Conservation (phyloP, 768 basidiomycete species). For the Agrocybe praecox region DNA sequence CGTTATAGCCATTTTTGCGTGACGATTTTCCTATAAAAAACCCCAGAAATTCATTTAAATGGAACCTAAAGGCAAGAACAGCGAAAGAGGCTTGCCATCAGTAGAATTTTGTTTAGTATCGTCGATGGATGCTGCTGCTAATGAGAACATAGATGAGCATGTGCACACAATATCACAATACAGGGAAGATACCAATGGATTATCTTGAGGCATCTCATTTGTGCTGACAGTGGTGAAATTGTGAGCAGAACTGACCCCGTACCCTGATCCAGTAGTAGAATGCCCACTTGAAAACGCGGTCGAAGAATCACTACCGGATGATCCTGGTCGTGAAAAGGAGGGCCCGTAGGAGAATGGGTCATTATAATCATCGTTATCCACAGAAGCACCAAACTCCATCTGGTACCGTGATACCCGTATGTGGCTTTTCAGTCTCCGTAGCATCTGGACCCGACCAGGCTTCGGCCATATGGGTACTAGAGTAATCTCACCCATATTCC, state of each 20-base stretch:
- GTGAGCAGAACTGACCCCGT: neutral
- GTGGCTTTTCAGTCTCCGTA: neutral
- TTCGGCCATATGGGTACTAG: neutral
- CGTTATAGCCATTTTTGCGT: conserved; percentile 3
- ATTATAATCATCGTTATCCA: neutral
- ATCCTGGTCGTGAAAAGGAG: neutral
- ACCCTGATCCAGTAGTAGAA: neutral
- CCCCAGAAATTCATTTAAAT: too few species aligned
- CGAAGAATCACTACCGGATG: neutral
- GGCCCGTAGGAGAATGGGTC: neutral
- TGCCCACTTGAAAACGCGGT: neutral
- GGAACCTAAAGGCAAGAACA: too few species aligned
- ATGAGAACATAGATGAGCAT: neutral
- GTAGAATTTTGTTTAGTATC: neutral
- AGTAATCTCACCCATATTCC: conserved; percentile 9
- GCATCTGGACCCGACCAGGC: conserved; percentile 3
- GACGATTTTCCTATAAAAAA: neutral
- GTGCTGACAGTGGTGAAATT: neutral
- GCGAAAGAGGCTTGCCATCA: neutral
- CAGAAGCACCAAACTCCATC: neutral
- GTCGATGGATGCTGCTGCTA: neutral
- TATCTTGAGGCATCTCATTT: too few species aligned
- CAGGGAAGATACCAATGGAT: neutral
- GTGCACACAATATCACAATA: neutral
- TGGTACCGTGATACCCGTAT: neutral